Evolutionary conservation across 2,329 filamentous ascomycete species (phyloP), one percentile per base, ranked within the genome.

Genomic region (Fusarium caatingaense): DNA sequence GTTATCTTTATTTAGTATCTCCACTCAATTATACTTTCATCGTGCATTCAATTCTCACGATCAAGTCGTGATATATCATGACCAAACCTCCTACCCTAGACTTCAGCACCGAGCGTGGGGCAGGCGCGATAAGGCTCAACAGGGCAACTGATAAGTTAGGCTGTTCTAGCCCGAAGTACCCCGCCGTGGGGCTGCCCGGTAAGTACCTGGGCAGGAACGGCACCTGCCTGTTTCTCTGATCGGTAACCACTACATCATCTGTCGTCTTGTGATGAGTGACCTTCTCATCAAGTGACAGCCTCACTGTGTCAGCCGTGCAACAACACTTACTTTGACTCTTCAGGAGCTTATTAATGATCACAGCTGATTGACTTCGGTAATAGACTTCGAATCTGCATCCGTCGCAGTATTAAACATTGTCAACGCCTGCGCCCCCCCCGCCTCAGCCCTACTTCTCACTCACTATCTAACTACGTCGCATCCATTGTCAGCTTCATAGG

Each of bases 271-370:
- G 72, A 72, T 59, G 59, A 60, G 64, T 68, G 59, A 71, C 64
- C 60, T 54, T 32, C 44, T 58, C 60, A 61, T 74, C 72, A 74
- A 73, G 67, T 74, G 72, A 74, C 68, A 67, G 70, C 65, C 67
- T 74, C 60, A 60, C 48, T 47, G 71, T 66, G 63, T 68, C 68
- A 72, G 65, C 60, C 62, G 50, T 62, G 42, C 54, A 64, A 23
- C 23, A 34, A 47, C 25, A 34, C 53, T 64, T 62, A 49, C 53
- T 28, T 57, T 50, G 49, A 40, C 25, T 42, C 32, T 20, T 28
- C 13, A 11, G 11, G 53, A 42, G n/a, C n/a, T 40, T 53, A 57
- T 60, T 15, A 25, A 34, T 40, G 32, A 32, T 32, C 28, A 27
- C 25, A 40, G 6, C 56, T 55, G 58, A 59, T 47, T 40, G 27